Evolutionary conservation across 768 basidiomycete genomes (phyloP), one percentile per base, ranked within the genome.

Genomic region (Tulasnella sp.): DNA sequence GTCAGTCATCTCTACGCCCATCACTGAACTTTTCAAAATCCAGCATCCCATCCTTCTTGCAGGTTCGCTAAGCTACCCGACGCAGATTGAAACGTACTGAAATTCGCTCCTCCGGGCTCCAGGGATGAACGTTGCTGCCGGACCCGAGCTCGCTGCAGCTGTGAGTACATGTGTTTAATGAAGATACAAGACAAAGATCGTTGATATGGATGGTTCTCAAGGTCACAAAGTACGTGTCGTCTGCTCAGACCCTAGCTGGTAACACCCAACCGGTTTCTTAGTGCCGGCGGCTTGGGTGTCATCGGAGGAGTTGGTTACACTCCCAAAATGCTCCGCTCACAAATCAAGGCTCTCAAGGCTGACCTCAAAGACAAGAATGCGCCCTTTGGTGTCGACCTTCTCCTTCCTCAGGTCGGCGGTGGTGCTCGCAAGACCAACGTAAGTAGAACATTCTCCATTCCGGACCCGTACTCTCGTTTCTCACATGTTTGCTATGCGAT

Each of bases 391-490:
- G 89, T 97, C 43, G 92, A 97, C 67, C 73, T 97, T 49, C 77
- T 94, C 39, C 73, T 96, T 32, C 92, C 92, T 9, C 83, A 87
- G 64, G 79, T 93, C 15, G 91, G 89, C 17, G 87, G 86, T 27
- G 81, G 71, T 62, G 92, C 92, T 9, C 77, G 92, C 61, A 92
- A 91, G 75, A 94, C 92, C 21, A 94, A 93, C 67, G 87, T 86
- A 70, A 55, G 72, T 62, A 49, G 11, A n/a, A 12, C 12, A 14
- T 17, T 40, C 25, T 23, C 34, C 12, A n/a, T n/a, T n/a, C n/a
- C n/a, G n/a, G n/a, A n/a, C n/a, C n/a, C n/a, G n/a, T n/a, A n/a
- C n/a, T n/a, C n/a, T n/a, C n/a, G n/a, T n/a, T n/a, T n/a, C n/a
- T n/a, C n/a, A n/a, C n/a, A n/a, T 5, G 1, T 15, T 54, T 12